These are phyloP conservation scores for Metschnikowia arizonensis DNA, from an alignment of 805 yeast species.

Conservation along the genomic window DNA sequence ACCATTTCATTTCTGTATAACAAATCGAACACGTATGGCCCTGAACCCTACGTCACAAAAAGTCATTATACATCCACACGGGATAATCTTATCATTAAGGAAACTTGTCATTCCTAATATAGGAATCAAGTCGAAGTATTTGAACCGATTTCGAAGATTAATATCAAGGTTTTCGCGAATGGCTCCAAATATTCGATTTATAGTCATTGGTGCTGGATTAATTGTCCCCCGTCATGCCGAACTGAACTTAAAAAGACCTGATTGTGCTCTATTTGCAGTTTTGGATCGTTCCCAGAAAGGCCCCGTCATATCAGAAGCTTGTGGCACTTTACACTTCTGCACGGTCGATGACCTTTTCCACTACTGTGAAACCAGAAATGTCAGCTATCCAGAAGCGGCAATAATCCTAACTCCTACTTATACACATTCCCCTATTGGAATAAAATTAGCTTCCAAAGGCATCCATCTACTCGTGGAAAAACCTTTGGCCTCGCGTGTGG, in stretches of 20 bases:
- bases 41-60: not conserved
- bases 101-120: not conserved
- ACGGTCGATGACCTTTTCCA: slow-evolving; percentile 19
- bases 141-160: too few species aligned
- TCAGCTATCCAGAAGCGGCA: slow-evolving; percentile 37
- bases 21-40: not conserved
- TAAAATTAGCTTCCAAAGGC: slow-evolving; percentile 32
- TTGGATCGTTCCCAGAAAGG: slow-evolving; percentile 26
- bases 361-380: slow-evolving; percentile 16
- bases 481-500: slow-evolving; percentile 35
- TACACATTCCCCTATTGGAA: slow-evolving; percentile 34
- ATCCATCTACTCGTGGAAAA: slow-evolving; percentile 39
- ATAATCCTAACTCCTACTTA: slow-evolving; percentile 41
- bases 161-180: slow-evolving; percentile 1
- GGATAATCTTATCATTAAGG: not conserved
- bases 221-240: slow-evolving; percentile 29
- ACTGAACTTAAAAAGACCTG: slow-evolving; percentile 19
- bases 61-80: not conserved
- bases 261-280: slow-evolving; percentile 23
- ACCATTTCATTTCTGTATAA: not conserved
- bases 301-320: slow-evolving; percentile 17
- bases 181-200: slow-evolving; percentile 7
- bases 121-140: too few species aligned
- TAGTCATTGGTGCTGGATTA: slow-evolving; percentile 27
- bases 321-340: slow-evolving; percentile 18